A percentile compares a stretch with the other conserved stretches of the same genome.
These are phyloP conservation scores for Pochonia chlamydosporia DNA, from an alignment of 2,329 filamentous ascomycete genomes.

Conservation along the genomic window DNA sequence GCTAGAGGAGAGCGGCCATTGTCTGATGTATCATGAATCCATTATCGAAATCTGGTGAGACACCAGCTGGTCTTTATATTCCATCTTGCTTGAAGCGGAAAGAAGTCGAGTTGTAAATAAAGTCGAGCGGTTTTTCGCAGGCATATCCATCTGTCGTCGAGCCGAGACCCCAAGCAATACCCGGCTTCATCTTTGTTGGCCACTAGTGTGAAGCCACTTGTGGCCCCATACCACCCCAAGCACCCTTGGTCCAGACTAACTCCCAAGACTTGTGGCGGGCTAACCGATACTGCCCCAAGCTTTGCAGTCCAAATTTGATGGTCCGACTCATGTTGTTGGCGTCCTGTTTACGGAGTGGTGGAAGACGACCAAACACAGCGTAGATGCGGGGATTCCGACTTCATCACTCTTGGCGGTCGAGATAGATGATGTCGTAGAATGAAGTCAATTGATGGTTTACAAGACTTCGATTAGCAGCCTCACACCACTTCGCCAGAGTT, in stretches of 20 bases:
- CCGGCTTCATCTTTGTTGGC: not conserved
- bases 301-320: not conserved
- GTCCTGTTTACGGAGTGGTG: no score
- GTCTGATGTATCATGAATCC: not conserved
- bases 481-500: not conserved
- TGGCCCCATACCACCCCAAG: not conserved
- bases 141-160: not conserved
- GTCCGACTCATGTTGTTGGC: not conserved
- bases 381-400: not conserved
- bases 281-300: not conserved
- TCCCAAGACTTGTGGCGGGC: not conserved
- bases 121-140: not conserved
- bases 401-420: no score
- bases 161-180: constrained; percentile 1
- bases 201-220: constrained; percentile 1
- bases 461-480: not conserved
- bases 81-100: not conserved
- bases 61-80: constrained; percentile 6
- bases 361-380: no score
- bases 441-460: not conserved
- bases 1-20: not conserved
- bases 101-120: not conserved
- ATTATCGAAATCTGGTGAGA: not conserved
- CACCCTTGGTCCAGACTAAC: not conserved
- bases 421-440: not conserved